A percentile compares a stretch with the other conserved stretches of the same genome.
Evolutionary conservation across 176 grass and related monocot genomes (phyloP).

Genomic region (Lolium rigidum): DNA sequence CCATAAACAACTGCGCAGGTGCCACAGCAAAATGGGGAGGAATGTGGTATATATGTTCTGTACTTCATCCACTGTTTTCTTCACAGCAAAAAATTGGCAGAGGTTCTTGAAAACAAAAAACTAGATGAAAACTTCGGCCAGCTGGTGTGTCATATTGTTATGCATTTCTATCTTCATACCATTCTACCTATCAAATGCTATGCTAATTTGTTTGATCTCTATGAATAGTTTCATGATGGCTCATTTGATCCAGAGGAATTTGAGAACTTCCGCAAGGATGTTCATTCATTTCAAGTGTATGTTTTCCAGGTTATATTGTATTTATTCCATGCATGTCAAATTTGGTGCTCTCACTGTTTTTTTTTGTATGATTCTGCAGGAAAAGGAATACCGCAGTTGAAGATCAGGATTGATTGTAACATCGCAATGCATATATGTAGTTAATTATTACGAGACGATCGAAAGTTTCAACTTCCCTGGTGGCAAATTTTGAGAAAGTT

Average conservation of each 20-base stretch:
- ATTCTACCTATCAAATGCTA: constrained; percentile 23
- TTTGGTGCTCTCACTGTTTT: constrained; percentile 28
- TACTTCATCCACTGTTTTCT: constrained; percentile 83
- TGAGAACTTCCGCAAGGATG: constrained; percentile 70
- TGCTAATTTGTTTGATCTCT: constrained; percentile 36
- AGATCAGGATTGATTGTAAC: constrained; percentile 31
- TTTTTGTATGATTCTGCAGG: constrained; percentile 32
- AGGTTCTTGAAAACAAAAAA: constrained; percentile 39
- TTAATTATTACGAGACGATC: constrained; percentile 14
- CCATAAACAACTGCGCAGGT: constrained; percentile 59
- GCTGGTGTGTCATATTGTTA: constrained; percentile 51
- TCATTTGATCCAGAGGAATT: constrained; percentile 72
- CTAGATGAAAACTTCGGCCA: constrained; percentile 61
- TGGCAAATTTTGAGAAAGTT: constrained; percentile 12
- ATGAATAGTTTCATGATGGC: constrained; percentile 61
- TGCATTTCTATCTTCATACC: constrained; percentile 35
- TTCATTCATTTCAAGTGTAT: constrained; percentile 68
- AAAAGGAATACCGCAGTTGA: constrained; percentile 24
- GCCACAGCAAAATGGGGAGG: constrained; percentile 88
- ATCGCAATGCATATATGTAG: constrained; percentile 32
- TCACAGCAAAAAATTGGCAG: constrained; percentile 14
- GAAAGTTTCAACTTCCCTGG: constrained; percentile 27
- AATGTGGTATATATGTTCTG: constrained; percentile 94
- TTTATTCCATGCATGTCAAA: constrained; percentile 30
- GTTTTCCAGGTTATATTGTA: constrained; percentile 17